phyloP scores from a whole-genome alignment of 306 rosid genomes.

The Prunus salicina region DNA sequence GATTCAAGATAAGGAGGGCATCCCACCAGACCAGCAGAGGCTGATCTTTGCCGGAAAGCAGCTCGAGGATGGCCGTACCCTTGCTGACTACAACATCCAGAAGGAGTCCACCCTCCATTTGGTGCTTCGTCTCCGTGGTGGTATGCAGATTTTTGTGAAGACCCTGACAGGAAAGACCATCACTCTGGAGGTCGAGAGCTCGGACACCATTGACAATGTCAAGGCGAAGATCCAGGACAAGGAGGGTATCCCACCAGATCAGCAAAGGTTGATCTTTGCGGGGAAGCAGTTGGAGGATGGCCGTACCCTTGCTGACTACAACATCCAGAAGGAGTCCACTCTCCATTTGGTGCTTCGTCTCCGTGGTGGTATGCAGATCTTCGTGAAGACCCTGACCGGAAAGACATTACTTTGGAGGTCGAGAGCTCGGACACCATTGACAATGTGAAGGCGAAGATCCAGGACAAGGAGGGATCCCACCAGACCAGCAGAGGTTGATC shows the following conservation, averaged over 20 bases:
- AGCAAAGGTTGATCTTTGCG: slow-evolving; percentile 68
- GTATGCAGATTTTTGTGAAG: slow-evolving; percentile 71
- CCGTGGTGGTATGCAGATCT: slow-evolving; percentile 73
- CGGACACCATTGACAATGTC: slow-evolving; percentile 68
- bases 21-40: slow-evolving; percentile 73
- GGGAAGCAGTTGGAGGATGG: slow-evolving; percentile 76
- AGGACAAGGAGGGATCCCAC: slow-evolving; percentile 67
- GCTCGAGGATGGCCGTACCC: slow-evolving; percentile 63
- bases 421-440: slow-evolving; percentile 71
- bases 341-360: slow-evolving; percentile 69
- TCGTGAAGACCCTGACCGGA: slow-evolving; percentile 51
- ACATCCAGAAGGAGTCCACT: slow-evolving; percentile 74
- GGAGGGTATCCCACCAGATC: slow-evolving; percentile 76
- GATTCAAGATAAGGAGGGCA: slow-evolving; percentile 77
- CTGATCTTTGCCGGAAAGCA: slow-evolving; percentile 73
- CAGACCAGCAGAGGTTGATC: slow-evolving; percentile 72
- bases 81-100: slow-evolving; percentile 71
- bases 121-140: slow-evolving; percentile 74
- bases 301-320: slow-evolving; percentile 56
- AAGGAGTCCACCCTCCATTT: slow-evolving; percentile 71
- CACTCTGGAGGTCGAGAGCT: slow-evolving; percentile 51
- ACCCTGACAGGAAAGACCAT: slow-evolving; percentile 70
- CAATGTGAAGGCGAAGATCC: slow-evolving; percentile 66
- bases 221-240: slow-evolving; percentile 74
- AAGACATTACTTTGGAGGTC: slow-evolving; percentile 62